Evolutionary conservation across 2,329 filamentous ascomycete genomes (phyloP).

Genomic region (Zasmidium citrigriseum): DNA sequence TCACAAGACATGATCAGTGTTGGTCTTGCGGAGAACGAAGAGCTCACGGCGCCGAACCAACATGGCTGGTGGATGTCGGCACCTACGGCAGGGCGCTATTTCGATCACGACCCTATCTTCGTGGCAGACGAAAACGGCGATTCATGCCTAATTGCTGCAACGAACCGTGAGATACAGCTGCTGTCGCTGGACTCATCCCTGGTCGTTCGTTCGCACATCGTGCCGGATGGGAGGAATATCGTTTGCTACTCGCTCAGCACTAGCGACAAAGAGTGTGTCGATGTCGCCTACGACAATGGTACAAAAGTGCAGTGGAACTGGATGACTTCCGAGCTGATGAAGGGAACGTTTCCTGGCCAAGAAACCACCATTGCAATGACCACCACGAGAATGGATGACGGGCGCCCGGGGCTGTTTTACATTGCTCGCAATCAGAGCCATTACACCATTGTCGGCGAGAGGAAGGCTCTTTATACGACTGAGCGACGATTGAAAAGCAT

Average conservation of each 20-base stretch:
- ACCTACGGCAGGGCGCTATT: constrained; percentile 57
- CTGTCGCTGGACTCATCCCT: constrained; percentile 78
- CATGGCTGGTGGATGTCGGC: constrained; percentile 50
- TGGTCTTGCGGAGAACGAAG: constrained; percentile 15
- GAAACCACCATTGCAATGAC: constrained; percentile 20
- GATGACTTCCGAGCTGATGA: constrained; percentile 15
- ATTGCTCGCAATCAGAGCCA: constrained; percentile 14
- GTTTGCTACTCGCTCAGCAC: constrained; percentile 55
- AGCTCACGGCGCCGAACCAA: constrained; percentile 16
- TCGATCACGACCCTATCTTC: constrained; percentile 59
- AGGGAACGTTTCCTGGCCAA: constrained; percentile 21
- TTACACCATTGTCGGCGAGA: constrained; percentile 38
- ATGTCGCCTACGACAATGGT: constrained; percentile 52
- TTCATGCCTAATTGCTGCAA: constrained; percentile 33
- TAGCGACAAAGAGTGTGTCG: constrained; percentile 53
- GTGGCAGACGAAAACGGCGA: constrained; percentile 46
- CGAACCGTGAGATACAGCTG: constrained; percentile 32
- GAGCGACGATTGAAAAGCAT: constrained; percentile 39
- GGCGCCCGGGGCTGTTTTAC: constrained; percentile 17
- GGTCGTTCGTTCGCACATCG: constrained; percentile 69
- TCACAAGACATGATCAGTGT: constrained; percentile 14
- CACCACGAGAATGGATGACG: constrained; percentile 12
- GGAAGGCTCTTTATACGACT: constrained; percentile 39
- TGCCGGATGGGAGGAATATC: constrained; percentile 51
- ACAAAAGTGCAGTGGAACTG: constrained; percentile 61